Evolutionary conservation across 768 basidiomycete genomes (phyloP).

Genomic region (Phanerochaete carnosa): DNA sequence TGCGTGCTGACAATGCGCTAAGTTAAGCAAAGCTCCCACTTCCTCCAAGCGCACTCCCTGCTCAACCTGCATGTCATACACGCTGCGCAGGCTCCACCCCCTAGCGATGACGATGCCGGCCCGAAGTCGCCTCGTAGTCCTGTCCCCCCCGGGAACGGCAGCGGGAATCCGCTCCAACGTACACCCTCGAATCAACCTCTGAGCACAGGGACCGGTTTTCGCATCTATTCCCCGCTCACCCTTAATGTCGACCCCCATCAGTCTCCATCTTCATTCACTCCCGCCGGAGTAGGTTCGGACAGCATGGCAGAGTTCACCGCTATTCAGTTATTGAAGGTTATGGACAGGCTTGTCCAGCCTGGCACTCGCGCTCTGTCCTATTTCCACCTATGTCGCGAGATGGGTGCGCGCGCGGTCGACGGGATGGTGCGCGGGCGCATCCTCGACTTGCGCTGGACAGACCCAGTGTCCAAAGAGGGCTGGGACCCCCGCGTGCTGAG

Average conservation of each 20-base stretch:
- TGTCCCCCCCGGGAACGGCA: conserved; percentile 15
- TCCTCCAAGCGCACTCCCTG: conserved; percentile 80
- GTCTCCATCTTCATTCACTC: conserved; percentile 18
- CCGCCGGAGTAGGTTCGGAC: conserved; percentile 33
- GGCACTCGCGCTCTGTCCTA: conserved; percentile 68
- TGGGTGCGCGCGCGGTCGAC: conserved; percentile 82
- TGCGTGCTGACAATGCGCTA: not conserved
- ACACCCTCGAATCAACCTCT: conserved; percentile 17
- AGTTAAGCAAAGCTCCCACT: conserved; percentile 81
- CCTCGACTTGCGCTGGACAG: conserved; percentile 75
- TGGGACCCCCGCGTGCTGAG: conserved; percentile 26
- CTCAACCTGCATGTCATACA: conserved; percentile 88
- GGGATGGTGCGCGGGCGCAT: conserved; percentile 80
- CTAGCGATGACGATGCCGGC: conserved; percentile 23
- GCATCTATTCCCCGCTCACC: conserved; percentile 34
- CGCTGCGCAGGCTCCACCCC: conserved; percentile 57
- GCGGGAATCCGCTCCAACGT: conserved; percentile 15
- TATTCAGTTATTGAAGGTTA: conserved; percentile 76
- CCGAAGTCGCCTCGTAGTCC: conserved; percentile 19
- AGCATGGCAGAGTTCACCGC: conserved; percentile 70
- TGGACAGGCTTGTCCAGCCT: conserved; percentile 69
- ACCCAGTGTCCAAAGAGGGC: conserved; percentile 57
- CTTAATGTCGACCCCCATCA: conserved; percentile 24
- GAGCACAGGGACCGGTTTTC: conserved; percentile 28
- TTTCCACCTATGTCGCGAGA: conserved; percentile 76